These are phyloP conservation scores for Spatholobus suberectus DNA, from an alignment of 306 rosid species.

Conservation along the genomic window DNA sequence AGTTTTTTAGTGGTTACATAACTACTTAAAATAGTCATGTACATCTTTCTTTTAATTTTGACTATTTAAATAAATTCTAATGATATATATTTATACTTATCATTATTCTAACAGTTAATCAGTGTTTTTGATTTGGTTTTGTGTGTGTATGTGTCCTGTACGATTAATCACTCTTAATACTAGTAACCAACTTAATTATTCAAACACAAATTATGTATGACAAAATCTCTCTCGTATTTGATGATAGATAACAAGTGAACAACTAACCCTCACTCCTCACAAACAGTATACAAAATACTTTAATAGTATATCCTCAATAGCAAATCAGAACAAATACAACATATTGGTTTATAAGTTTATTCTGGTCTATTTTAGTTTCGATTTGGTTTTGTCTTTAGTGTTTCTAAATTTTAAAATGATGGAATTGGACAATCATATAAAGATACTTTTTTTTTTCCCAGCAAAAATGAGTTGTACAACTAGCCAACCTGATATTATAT, in stretches of 20 bases:
- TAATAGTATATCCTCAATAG: not conserved
- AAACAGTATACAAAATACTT: not conserved
- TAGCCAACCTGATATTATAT: constrained; percentile 1
- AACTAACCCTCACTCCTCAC: not conserved
- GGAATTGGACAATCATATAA: constrained; percentile 21
- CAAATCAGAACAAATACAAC: constrained; percentile 14
- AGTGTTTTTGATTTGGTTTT: too few relatives aligned
- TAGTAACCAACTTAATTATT: not conserved
- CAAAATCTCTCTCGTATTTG: constrained; percentile 4
- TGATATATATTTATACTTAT: too few relatives aligned
- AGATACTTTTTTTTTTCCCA: not conserved
- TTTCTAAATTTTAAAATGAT: constrained; percentile 14
- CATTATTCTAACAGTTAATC: too few relatives aligned
- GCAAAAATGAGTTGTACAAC: constrained; percentile 39
- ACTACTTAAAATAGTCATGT: too few relatives aligned
- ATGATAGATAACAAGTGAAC: not conserved
- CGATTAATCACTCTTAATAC: not conserved
- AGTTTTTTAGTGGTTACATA: too few relatives aligned
- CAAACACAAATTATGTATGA: not conserved
- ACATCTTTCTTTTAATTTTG: too few relatives aligned
- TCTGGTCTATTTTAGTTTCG: not conserved
- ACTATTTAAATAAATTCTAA: too few relatives aligned
- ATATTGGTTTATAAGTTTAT: constrained; percentile 8
- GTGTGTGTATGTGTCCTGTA: not conserved
- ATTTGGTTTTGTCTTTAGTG: constrained; percentile 31